These are phyloP conservation scores for Priceomyces fermenticarens DNA, from an alignment of 805 yeast genomes.

Conservation along the genomic window DNA sequence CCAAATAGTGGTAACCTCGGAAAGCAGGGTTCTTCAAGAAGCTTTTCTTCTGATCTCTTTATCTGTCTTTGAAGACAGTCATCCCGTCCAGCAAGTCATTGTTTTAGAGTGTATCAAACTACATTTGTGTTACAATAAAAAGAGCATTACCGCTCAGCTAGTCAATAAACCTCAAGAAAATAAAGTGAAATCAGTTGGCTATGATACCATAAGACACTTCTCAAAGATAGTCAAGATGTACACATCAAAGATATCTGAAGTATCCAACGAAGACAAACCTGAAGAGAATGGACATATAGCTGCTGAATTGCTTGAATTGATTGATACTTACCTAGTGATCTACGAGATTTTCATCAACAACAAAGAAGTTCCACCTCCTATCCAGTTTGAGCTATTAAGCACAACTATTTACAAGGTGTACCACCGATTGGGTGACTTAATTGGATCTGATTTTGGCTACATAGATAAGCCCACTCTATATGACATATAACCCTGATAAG, in stretches of 20 bases:
- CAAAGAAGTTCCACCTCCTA: conserved; percentile 11
- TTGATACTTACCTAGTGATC: conserved; percentile 12
- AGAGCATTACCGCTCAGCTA: conserved; percentile 8
- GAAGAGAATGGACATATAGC: neutral
- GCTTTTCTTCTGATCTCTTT: conserved; percentile 5
- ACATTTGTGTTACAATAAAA: conserved; percentile 13
- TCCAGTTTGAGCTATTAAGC: conserved; percentile 15
- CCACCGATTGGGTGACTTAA: conserved; percentile 1
- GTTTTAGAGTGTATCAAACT: conserved; percentile 5
- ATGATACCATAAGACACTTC: conserved; percentile 2
- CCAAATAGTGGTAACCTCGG: conserved; percentile 9
- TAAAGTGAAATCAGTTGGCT: conserved; percentile 10
- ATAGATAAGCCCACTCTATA: conserved; percentile 8
- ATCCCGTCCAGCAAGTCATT: too few species aligned
- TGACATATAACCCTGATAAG: conserved; percentile 15
- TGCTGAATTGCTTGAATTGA: conserved; percentile 6
- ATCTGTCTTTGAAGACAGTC: too few species aligned
- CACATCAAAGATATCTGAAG: conserved; percentile 1
- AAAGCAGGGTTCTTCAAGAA: conserved; percentile 4
- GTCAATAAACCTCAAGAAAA: conserved; percentile 7
- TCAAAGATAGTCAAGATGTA: neutral
- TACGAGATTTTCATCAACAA: conserved; percentile 11
- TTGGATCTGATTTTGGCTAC: conserved; percentile 2
- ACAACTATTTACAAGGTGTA: conserved; percentile 8
- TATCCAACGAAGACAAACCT: neutral